Conservation (phyloP, 345 rosid species). For the Passiflora organensis region DNA sequence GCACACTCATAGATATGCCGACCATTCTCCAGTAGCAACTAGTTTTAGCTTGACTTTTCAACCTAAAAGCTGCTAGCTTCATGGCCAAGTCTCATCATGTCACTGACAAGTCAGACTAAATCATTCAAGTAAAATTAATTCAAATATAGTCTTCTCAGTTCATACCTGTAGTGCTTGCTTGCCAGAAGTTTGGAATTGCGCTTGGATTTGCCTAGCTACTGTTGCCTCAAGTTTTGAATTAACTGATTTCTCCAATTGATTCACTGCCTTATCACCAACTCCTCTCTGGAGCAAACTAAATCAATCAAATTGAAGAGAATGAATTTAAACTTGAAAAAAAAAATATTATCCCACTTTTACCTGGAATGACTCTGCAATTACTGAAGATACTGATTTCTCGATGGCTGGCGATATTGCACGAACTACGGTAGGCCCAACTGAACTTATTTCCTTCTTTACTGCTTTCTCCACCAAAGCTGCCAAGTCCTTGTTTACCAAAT, state of each 20-base stretch:
- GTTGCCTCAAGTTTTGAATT: slow-evolving; percentile 74
- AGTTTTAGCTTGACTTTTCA: too few species aligned
- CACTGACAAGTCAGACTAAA: too few species aligned
- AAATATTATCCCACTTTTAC: slow-evolving; percentile 34
- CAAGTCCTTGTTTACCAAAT: slow-evolving; percentile 60
- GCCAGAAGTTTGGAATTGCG: slow-evolving; percentile 93
- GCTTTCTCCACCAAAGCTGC: slow-evolving; percentile 51
- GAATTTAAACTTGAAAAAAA: slow-evolving; percentile 2
- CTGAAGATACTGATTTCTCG: slow-evolving; percentile 61
- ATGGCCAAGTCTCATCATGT: too few species aligned
- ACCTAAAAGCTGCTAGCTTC: too few species aligned
- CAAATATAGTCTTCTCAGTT: too few species aligned
- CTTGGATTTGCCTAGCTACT: slow-evolving; percentile 74
- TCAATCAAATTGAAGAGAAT: slow-evolving; percentile 7
- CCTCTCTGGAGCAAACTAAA: slow-evolving; percentile 55
- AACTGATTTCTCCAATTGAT: slow-evolving; percentile 79
- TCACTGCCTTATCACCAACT: slow-evolving; percentile 80
- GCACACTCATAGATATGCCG: too few species aligned
- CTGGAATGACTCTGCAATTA: slow-evolving; percentile 81
- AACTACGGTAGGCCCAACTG: slow-evolving; percentile 44
- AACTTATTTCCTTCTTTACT: slow-evolving; percentile 62
- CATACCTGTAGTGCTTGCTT: slow-evolving; percentile 88
- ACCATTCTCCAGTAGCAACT: too few species aligned
- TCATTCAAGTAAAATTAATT: too few species aligned
- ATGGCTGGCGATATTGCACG: slow-evolving; percentile 55